phyloP scores from a whole-genome alignment of 371 early-diverging fungal genomes.

The Mucor plumbeus region DNA sequence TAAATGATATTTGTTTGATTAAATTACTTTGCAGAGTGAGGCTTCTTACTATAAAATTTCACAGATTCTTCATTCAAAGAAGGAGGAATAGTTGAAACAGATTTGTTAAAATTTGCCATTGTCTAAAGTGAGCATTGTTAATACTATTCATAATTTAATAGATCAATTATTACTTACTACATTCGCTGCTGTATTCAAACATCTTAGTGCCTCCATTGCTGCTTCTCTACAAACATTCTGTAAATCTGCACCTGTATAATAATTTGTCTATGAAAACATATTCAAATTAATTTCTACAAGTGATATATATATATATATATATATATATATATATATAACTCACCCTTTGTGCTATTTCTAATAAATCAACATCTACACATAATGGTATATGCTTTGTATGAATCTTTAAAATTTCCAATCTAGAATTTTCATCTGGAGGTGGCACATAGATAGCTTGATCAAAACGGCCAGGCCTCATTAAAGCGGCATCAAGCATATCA shows the following conservation, averaged over 20 bases:
- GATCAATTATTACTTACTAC: slow-evolving; percentile 45
- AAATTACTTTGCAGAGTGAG: slow-evolving; percentile 16
- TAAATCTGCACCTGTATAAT: slow-evolving; percentile 98
- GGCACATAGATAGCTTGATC: slow-evolving; percentile 93
- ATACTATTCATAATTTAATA: neutral
- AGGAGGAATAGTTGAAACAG: slow-evolving; percentile 25
- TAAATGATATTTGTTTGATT: too few relatives aligned
- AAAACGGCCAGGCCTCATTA: slow-evolving; percentile 96
- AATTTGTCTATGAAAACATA: slow-evolving; percentile 62
- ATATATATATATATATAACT: too few relatives aligned
- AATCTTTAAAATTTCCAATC: slow-evolving; percentile 85
- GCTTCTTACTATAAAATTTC: slow-evolving; percentile 26
- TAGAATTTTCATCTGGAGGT: slow-evolving; percentile 83
- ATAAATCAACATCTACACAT: slow-evolving; percentile 72
- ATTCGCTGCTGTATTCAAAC: slow-evolving; percentile 39
- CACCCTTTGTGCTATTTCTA: slow-evolving; percentile 64
- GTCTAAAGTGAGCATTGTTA: slow-evolving; percentile 5
- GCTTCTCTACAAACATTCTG: slow-evolving; percentile 97
- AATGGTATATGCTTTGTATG: slow-evolving; percentile 86
- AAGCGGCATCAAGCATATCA: slow-evolving; percentile 93
- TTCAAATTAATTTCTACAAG: neutral
- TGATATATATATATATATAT: too few relatives aligned
- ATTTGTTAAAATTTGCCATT: slow-evolving; percentile 25
- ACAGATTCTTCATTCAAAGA: slow-evolving; percentile 25
- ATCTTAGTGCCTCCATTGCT: slow-evolving; percentile 81